These are phyloP conservation scores for Pholiota conissans DNA, from an alignment of 768 basidiomycete genomes.

Conservation along the genomic window DNA sequence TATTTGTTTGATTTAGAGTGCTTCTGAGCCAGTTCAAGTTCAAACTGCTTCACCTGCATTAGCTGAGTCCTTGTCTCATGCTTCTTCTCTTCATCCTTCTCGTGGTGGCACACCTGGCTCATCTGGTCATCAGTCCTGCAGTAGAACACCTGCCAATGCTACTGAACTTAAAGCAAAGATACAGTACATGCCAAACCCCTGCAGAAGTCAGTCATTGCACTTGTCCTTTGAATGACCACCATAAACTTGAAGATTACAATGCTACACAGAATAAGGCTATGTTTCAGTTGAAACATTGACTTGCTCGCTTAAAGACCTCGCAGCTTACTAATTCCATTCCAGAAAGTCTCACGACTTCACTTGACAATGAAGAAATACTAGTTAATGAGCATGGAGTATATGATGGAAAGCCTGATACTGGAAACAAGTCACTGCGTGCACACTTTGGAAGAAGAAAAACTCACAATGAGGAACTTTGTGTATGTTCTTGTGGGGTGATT, in stretches of 20 bases:
- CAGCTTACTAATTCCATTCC: background rate
- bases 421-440: slow-evolving; percentile 17
- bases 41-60: no score
- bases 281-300: slow-evolving; percentile 2
- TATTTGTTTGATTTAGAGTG: no score
- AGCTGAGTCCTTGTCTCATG: no score
- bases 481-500: slow-evolving; percentile 31
- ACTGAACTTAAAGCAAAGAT: no score
- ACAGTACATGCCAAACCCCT: no score
- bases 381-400: slow-evolving; percentile 15
- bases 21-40: no score
- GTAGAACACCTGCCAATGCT: no score
- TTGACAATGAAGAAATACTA: slow-evolving; percentile 17
- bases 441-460: slow-evolving; percentile 28
- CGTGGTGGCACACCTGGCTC: no score
- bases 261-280: background rate
- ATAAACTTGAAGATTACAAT: background rate
- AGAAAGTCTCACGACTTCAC: background rate
- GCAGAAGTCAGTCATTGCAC: background rate
- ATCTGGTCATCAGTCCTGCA: no score
- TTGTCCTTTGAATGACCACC: background rate
- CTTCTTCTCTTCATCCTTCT: no score
- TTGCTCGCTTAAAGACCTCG: background rate
- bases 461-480: slow-evolving; percentile 34
- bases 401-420: slow-evolving; percentile 22